These are phyloP conservation scores for Suillus paluster DNA, from an alignment of 768 basidiomycete species.

Conservation along the genomic window DNA sequence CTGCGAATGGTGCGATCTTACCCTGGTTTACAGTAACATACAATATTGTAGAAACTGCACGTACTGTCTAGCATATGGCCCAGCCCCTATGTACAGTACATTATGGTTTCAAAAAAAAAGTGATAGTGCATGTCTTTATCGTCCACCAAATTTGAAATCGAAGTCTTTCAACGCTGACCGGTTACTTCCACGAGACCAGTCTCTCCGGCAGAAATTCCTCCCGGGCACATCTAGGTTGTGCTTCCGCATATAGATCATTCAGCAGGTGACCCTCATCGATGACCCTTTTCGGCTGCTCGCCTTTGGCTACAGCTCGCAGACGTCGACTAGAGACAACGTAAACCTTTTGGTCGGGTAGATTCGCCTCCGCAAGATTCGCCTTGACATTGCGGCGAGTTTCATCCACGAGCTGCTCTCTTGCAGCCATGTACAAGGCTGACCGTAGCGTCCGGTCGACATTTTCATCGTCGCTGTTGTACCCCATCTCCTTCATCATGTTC, in stretches of 20 bases:
- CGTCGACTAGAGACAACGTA: slow-evolving; percentile 30
- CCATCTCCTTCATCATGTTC: slow-evolving; percentile 4
- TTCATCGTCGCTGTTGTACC: slow-evolving; percentile 1
- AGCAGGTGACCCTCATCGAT: slow-evolving; percentile 32
- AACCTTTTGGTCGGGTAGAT: slow-evolving; percentile 32
- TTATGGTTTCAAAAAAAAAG: no score
- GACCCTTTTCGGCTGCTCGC: slow-evolving; percentile 24
- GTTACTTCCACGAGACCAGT: no score
- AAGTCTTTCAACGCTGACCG: no score
- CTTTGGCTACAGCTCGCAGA: slow-evolving; percentile 28
- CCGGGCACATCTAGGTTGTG: slow-evolving; percentile 9
- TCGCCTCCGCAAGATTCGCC: slow-evolving; percentile 24
- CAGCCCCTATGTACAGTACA: no score
- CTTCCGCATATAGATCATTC: slow-evolving; percentile 26
- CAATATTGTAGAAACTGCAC: no score
- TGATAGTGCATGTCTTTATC: no score
- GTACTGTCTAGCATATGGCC: no score
- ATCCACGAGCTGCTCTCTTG: slow-evolving; percentile 29
- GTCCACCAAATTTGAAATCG: no score
- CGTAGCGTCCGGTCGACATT: not conserved
- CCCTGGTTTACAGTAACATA: no score
- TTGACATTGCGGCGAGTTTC: slow-evolving; percentile 30
- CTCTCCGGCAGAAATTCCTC: no score
- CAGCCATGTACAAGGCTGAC: slow-evolving; percentile 23
- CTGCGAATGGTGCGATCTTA: no score